These are phyloP conservation scores for Penicillium robsamsonii DNA, from an alignment of 495 filamentous ascomycete genomes.

Conservation along the genomic window DNA sequence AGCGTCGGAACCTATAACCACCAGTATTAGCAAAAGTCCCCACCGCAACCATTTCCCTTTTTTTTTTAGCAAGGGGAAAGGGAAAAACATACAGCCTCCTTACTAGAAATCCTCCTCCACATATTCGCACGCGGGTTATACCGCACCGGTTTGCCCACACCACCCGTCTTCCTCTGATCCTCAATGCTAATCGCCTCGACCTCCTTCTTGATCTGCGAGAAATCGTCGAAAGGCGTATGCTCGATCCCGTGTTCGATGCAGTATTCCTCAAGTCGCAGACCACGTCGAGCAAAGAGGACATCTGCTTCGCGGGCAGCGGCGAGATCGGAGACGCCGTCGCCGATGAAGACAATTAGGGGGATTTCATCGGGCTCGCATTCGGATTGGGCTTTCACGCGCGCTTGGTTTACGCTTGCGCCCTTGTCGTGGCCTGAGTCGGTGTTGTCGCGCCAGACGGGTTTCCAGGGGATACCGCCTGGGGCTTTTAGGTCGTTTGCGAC, in stretches of 20 bases:
- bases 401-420: constrained; percentile 62
- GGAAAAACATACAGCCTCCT: constrained; percentile 43
- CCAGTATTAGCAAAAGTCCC: not conserved
- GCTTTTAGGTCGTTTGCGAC: constrained; percentile 70
- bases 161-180: constrained; percentile 63
- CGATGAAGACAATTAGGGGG: constrained; percentile 73
- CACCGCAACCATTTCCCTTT: too few relatives aligned
- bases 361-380: constrained; percentile 58
- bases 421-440: constrained; percentile 70
- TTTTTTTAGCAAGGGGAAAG: not conserved
- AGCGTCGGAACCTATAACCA: constrained; percentile 48
- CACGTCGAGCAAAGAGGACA: constrained; percentile 69
- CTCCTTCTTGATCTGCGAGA: constrained; percentile 65
- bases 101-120: constrained; percentile 64
- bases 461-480: constrained; percentile 60
- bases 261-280: constrained; percentile 68
- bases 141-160: constrained; percentile 57
- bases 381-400: constrained; percentile 50
- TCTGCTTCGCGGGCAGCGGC: constrained; percentile 72
- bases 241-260: constrained; percentile 62
- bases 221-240: constrained; percentile 65
- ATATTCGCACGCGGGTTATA: constrained; percentile 73
- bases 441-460: constrained; percentile 69
- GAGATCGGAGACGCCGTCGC: constrained; percentile 75
- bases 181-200: constrained; percentile 58